Conservation (phyloP, 352 stramenopile genomes). For the Globisporangium recalcitrans region DNA sequence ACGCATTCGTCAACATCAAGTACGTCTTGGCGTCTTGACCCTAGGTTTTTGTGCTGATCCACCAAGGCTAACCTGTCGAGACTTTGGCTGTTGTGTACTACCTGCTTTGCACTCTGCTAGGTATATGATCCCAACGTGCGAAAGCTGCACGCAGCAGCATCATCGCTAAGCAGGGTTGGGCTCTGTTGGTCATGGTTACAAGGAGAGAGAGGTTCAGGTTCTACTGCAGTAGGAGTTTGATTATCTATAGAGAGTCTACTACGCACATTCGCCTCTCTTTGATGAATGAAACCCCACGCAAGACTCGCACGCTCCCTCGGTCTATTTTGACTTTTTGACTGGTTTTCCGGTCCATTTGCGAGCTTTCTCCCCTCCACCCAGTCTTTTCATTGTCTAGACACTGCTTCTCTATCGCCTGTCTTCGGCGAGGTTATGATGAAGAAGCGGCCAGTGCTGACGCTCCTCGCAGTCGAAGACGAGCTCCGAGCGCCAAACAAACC, state of each 20-base stretch:
- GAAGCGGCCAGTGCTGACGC: constrained; percentile 17
- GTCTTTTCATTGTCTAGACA: no score
- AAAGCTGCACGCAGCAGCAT: constrained; percentile 72
- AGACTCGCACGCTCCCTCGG: not conserved
- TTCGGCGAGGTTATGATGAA: constrained; percentile 18
- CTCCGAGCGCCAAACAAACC: constrained; percentile 11
- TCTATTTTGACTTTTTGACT: not conserved
- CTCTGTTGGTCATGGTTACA: not conserved
- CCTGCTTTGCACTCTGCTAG: no score
- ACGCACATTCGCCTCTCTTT: not conserved
- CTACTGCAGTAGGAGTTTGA: not conserved
- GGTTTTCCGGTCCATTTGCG: not conserved
- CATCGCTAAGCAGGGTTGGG: not conserved
- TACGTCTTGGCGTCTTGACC: constrained; percentile 11
- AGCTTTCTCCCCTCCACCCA: not conserved
- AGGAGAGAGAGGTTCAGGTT: not conserved
- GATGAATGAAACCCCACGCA: not conserved
- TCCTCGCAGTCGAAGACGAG: constrained; percentile 19
- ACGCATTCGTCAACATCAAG: constrained; percentile 95
- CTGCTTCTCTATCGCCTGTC: no score
- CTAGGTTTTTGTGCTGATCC: not conserved
- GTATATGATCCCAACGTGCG: constrained; percentile 96
- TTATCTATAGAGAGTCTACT: not conserved
- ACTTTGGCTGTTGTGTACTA: not conserved
- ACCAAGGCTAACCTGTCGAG: not conserved